Evolutionary conservation across 805 yeast species (phyloP).

Genomic region (Pichia cephalocereana): DNA sequence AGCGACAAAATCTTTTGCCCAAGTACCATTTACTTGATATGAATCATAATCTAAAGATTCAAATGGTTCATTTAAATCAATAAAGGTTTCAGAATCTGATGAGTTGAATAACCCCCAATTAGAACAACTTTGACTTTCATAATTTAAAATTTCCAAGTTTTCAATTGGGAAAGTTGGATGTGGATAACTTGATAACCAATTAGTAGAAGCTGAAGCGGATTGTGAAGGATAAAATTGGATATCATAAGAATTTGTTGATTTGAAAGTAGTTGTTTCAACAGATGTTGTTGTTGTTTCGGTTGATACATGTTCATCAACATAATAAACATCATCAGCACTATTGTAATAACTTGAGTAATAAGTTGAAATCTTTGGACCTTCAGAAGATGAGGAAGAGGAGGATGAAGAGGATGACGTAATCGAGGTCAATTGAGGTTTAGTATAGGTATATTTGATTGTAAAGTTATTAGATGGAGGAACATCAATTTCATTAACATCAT

Average conservation of each 20-base stretch:
- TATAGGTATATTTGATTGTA: slow-evolving; percentile 1
- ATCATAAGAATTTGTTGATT: slow-evolving; percentile 1
- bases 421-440: not conserved
- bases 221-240: slow-evolving; percentile 6
- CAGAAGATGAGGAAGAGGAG: not conserved
- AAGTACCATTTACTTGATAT: slow-evolving; percentile 31
- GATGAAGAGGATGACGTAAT: not conserved
- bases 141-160: not conserved
- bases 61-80: slow-evolving; percentile 27
- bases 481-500: not conserved
- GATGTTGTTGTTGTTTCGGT: slow-evolving; percentile 1
- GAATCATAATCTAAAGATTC: slow-evolving; percentile 33
- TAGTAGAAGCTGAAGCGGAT: not conserved
- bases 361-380: not conserved
- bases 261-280: not conserved
- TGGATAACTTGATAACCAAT: slow-evolving; percentile 7
- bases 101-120: slow-evolving; percentile 34
- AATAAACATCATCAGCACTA: slow-evolving; percentile 10
- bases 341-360: slow-evolving; percentile 1
- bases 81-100: slow-evolving; percentile 27
- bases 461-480: not conserved
- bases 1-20: slow-evolving; percentile 50
- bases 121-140: slow-evolving; percentile 25
- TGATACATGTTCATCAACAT: slow-evolving; percentile 6
- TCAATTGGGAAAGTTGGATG: slow-evolving; percentile 7